phyloP scores from a whole-genome alignment of 1,284 basidiomycete species.

The Microbotryum scabiosae region DNA sequence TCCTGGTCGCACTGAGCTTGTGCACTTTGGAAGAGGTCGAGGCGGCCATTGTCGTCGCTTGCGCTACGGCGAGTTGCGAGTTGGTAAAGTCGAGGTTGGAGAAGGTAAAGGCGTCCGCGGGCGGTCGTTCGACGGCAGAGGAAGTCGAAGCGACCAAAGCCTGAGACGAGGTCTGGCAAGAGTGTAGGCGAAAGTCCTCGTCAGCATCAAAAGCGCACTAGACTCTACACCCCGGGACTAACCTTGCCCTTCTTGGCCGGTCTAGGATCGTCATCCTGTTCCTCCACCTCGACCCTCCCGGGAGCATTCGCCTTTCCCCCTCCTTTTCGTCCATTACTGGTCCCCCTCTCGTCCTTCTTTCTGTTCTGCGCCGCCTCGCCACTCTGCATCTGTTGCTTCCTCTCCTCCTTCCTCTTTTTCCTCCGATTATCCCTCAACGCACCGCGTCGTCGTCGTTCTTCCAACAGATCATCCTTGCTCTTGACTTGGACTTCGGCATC shows the following conservation, averaged over 20 bases:
- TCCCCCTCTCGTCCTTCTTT: constrained; percentile 45
- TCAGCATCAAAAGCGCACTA: neutral
- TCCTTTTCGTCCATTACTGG: constrained; percentile 39
- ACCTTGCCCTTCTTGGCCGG: constrained; percentile 25
- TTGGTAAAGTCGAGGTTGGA: constrained; percentile 51
- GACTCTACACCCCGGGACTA: neutral
- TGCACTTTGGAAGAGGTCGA: constrained; percentile 8
- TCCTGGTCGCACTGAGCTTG: constrained; percentile 46
- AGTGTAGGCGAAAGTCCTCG: neutral
- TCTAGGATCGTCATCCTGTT: constrained; percentile 10
- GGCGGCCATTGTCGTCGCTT: neutral
- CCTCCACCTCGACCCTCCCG: neutral
- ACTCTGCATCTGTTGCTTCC: constrained; percentile 55
- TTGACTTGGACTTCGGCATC: constrained; percentile 34
- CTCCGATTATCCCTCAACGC: constrained; percentile 71
- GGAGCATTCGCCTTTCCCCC: constrained; percentile 22
- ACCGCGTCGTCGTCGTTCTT: constrained; percentile 65
- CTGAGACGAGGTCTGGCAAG: too few species aligned
- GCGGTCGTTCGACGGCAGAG: constrained; percentile 31
- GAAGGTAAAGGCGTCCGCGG: constrained; percentile 56
- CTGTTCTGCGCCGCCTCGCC: constrained; percentile 47
- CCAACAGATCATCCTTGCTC: constrained; percentile 66
- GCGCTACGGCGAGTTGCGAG: constrained; percentile 30
- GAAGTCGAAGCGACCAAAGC: neutral
- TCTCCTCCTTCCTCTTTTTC: constrained; percentile 75